Conservation (phyloP, 192 early-diverging fungal species). For the Chytriomyces sp. region DNA sequence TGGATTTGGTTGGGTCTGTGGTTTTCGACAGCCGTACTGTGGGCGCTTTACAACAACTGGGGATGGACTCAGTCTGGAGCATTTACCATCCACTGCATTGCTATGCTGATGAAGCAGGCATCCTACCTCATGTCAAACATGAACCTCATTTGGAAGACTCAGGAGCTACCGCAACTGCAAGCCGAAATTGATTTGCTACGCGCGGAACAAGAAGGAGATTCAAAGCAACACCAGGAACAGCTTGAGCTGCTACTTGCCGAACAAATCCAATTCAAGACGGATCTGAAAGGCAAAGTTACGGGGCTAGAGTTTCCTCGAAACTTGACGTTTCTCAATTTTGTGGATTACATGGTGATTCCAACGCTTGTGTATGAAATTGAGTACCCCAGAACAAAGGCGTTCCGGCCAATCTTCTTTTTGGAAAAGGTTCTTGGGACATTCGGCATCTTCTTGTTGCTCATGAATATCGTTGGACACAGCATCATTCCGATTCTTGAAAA, state of each 20-base stretch:
- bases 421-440: conserved; percentile 63
- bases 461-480: conserved; percentile 85
- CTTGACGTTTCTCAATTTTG: conserved; percentile 80
- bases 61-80: conserved; percentile 91
- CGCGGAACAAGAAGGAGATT: background rate
- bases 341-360: conserved; percentile 88
- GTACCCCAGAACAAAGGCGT: conserved; percentile 78
- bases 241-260: background rate
- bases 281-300: conserved; percentile 12
- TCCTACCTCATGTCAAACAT: conserved; percentile 87
- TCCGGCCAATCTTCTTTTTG: background rate
- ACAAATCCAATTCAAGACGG: background rate
- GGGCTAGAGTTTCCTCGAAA: conserved; percentile 71
- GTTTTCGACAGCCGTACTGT: conserved; percentile 40
- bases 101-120: conserved; percentile 96
- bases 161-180: conserved; percentile 8
- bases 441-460: conserved; percentile 80
- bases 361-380: conserved; percentile 92
- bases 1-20: conserved; percentile 50
- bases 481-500: conserved; percentile 80
- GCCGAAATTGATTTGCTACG: conserved; percentile 31
- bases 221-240: background rate
- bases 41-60: conserved; percentile 69
- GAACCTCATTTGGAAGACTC: conserved; percentile 54
- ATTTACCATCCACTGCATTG: conserved; percentile 84